Evolutionary conservation across 2,329 filamentous ascomycete genomes (phyloP), one percentile per base, ranked within the genome.

Genomic region (Acephala macrosclerotiorum): DNA sequence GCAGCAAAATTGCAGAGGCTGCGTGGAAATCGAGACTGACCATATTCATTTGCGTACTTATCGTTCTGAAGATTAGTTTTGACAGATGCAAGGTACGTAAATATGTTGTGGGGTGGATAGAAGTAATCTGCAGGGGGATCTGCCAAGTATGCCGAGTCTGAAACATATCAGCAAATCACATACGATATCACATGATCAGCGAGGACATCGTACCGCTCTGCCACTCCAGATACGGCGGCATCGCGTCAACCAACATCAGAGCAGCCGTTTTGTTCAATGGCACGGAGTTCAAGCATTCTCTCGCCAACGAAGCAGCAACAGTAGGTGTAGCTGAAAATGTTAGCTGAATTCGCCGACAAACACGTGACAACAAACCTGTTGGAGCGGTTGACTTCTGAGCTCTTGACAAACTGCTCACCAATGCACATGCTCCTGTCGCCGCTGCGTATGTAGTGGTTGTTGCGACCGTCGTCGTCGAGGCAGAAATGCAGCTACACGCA

Each of bases 41-140:
- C 55, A 72, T 84, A 86, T 70, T 89, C 85, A 73, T 80, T 84
- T 3, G 76, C 73, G 70, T 83, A 88, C 2, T 75, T 75, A 20
- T 80, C 79, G 2, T 73, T 74, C 25, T 73, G 68, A 4, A 82
- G 79, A 18, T 81, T 84, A 5, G 75, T 66, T 49, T 78, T 76
- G 58, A 88, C 83, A 11, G 75, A 74, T 60, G 82, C 79, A 5
- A 88, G 75, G 0, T 77, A 79, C 7, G 71, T 80, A 29, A 83
- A 70, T 14, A 87, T 77, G 66, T 88, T 85, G 33, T 81, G 77
- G 1, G 79, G 72, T 0, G 84, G 80, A 59, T 85, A 80, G 63
- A 78, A 77, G 73, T 87, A 88, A 12, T 78, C 78, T 16, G 78
- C 66, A 0, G 86, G 86, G 2, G 86, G 86, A 59, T 83, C 75